Evolutionary conservation across 495 filamentous ascomycete genomes (phyloP).

Genomic region (Endocarpon pusillum): DNA sequence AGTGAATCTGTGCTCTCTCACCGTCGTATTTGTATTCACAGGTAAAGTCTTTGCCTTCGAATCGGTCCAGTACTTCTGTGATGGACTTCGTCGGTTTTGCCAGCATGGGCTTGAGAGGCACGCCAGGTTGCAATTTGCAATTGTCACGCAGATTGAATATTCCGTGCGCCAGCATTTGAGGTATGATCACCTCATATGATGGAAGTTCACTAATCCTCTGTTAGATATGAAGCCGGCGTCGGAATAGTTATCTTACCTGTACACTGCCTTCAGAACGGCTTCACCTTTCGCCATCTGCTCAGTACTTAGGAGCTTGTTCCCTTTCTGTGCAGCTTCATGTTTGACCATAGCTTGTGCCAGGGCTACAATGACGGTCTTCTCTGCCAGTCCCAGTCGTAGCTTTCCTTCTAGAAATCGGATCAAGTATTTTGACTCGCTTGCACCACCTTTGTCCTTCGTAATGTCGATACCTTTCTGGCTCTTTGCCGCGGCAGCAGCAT

Average conservation of each 20-base stretch:
- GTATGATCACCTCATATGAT: conserved; percentile 89
- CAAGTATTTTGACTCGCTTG: conserved; percentile 88
- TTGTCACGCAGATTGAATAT: conserved; percentile 62
- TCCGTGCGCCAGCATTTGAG: conserved; percentile 69
- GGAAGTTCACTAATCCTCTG: conserved; percentile 57
- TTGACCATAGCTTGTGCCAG: conserved; percentile 74
- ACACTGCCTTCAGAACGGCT: conserved; percentile 70
- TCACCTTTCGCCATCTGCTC: conserved; percentile 70
- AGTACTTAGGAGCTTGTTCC: conserved; percentile 47
- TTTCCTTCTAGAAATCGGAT: conserved; percentile 91
- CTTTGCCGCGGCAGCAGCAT: conserved; percentile 51
- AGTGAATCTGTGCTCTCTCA: conserved; percentile 93
- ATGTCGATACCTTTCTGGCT: conserved; percentile 59
- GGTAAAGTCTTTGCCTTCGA: conserved; percentile 87
- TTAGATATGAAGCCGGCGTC: background rate
- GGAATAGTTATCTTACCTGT: conserved; percentile 38
- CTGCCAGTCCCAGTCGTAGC: conserved; percentile 74
- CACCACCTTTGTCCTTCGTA: conserved; percentile 78
- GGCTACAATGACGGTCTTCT: conserved; percentile 77
- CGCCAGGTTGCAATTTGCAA: conserved; percentile 86
- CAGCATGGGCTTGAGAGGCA: conserved; percentile 96
- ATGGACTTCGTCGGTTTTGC: conserved; percentile 99
- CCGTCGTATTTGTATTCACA: conserved; percentile 99
- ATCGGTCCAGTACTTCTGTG: conserved; percentile 90
- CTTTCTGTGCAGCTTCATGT: conserved; percentile 56